Conservation (phyloP, 148 eudicot genomes). For the Spergularia marina region DNA sequence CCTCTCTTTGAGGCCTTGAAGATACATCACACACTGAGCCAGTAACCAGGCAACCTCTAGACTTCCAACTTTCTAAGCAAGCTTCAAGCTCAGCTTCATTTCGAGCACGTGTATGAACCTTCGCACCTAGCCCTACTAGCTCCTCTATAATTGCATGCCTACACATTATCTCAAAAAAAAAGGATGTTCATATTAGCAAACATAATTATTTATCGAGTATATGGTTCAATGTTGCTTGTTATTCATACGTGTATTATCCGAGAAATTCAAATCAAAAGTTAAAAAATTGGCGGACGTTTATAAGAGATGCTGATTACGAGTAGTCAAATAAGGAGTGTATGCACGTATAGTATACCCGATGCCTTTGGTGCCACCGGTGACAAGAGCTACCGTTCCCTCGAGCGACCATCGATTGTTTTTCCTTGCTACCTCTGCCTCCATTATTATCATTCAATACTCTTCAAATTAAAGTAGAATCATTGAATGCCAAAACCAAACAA, state of each 20-base stretch:
- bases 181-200: neutral
- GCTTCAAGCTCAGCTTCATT: constrained; percentile 7
- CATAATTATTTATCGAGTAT: too few species aligned
- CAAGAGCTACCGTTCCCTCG: constrained; percentile 18
- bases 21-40: constrained; percentile 33
- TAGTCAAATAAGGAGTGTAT: neutral
- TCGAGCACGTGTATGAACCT: constrained; percentile 19
- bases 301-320: too few species aligned
- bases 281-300: too few species aligned
- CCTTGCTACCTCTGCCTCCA: neutral
- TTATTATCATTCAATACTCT: neutral
- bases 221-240: too few species aligned
- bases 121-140: constrained; percentile 20
- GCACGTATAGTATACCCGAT: constrained; percentile 2
- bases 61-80: constrained; percentile 15
- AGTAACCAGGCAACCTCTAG: constrained; percentile 15
- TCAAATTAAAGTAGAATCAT: neutral
- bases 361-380: constrained; percentile 23
- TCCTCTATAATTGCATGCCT: constrained; percentile 26
- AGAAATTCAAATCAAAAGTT: too few species aligned
- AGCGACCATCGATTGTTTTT: constrained; percentile 18
- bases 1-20: constrained; percentile 20
- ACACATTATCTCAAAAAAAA: neutral
- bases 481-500: too few species aligned
- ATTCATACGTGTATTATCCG: too few species aligned